These are phyloP conservation scores for Sistotremastrum suecicum DNA, from an alignment of 768 basidiomycete species.

Conservation along the genomic window DNA sequence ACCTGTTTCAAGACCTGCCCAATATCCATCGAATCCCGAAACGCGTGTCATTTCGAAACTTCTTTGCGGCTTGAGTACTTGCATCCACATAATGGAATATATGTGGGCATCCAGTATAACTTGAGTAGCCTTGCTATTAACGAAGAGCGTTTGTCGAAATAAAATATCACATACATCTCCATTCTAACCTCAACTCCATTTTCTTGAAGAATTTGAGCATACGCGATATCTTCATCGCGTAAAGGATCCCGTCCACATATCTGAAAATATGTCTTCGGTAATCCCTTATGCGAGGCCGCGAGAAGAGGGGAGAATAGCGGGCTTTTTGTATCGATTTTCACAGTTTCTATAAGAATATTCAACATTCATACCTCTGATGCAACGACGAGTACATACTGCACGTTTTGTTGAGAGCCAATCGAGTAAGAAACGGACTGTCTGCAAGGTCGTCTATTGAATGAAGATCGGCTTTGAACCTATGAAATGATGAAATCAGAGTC, in stretches of 20 bases:
- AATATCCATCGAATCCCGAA: no score
- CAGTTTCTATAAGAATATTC: not conserved
- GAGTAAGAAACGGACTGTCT: conserved; percentile 7
- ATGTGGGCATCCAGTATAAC: no score
- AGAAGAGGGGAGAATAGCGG: conserved; percentile 3
- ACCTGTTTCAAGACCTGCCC: no score
- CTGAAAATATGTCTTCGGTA: conserved; percentile 8
- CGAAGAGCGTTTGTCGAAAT: no score
- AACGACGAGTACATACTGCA: conserved; percentile 2
- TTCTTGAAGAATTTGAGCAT: conserved; percentile 7
- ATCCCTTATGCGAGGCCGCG: conserved; percentile 2
- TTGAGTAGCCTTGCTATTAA: no score
- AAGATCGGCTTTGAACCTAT: conserved; percentile 10
- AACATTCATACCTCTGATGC: not conserved
- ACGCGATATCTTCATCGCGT: conserved; percentile 9
- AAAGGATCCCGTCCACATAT: conserved; percentile 9
- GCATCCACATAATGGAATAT: no score
- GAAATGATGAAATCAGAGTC: no score
- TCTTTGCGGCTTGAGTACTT: no score
- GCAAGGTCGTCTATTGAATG: conserved; percentile 11
- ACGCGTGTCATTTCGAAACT: no score
- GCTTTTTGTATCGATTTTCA: not conserved
- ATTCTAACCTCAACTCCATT: conserved; percentile 5
- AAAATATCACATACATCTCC: conserved; percentile 5
- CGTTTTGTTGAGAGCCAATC: conserved; percentile 2